Base-by-base conservation (phyloP, 1,284 basidiomycete species). In the Ustilago tritici region DNA sequence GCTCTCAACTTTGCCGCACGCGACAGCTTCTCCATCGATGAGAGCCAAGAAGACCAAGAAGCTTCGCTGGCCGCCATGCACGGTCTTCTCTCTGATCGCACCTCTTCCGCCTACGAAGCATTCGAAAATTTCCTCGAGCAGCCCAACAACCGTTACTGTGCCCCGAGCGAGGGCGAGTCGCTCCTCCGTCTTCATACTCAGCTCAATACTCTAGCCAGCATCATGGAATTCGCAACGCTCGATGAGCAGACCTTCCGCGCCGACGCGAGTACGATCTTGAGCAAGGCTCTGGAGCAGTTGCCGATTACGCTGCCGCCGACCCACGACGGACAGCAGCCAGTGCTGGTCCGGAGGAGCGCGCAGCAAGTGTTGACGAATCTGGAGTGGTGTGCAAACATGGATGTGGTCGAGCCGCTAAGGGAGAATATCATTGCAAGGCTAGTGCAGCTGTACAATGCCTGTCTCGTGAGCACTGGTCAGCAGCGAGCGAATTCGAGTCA, bases 161-260 rank as follows among this genome's bases (percentile, higher is more conserved):
- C 60, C 15, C 67, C 65, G 11, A 74, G 78, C 43, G 80, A 83
- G 60, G 82, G 80, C 28, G 80, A 83, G 54, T 66, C 78, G n/a
- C 64, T 83, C 11, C 79, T 83, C 14, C 74, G 81, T 12, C 75
- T 83, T 9, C 78, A 82, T 50, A 82, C 82, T 3, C 82, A 82
- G 53, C 77, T 83, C 56, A 63, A 73, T 41, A 82, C 82, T 11
- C 64, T 83, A 0, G 70, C 72, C 12, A 77, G 72, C 40, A 73
- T 82, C 52, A 71, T 68, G 61, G 75, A 77, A 36, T 72, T 77
- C 17, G 66, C 67, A 4, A 65, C 64, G 11, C 70, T 80, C 53
- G 78, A 82, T 57, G 76, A 67, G 28, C 70, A 78, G 58, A 73
- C 78, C 19, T 80, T 80, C 67, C 67, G 76, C 4, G 75, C 77